These are phyloP conservation scores for Xylaria sp. DNA, from an alignment of 2,329 filamentous ascomycete species.

Conservation along the genomic window DNA sequence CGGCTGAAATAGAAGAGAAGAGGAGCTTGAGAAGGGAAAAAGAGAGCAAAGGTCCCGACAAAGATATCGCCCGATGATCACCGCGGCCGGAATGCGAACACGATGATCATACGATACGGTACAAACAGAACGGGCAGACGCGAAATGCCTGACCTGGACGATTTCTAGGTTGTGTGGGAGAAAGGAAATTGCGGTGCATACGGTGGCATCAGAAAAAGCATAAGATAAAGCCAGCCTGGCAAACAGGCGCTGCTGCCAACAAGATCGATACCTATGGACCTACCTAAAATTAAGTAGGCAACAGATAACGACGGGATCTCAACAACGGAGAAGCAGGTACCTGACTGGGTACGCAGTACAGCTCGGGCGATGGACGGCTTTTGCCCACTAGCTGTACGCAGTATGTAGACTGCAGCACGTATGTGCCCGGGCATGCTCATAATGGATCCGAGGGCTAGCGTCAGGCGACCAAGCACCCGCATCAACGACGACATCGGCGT, in stretches of 20 bases:
- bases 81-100: constrained; percentile 11
- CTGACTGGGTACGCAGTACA: too few relatives aligned
- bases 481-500: too few relatives aligned
- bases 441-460: too few relatives aligned
- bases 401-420: too few relatives aligned
- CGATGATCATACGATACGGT: constrained; percentile 22
- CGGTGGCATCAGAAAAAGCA: neutral
- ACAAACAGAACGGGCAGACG: constrained; percentile 9
- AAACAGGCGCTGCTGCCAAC: too few relatives aligned
- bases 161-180: constrained; percentile 17
- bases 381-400: too few relatives aligned
- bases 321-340: too few relatives aligned
- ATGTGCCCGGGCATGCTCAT: too few relatives aligned
- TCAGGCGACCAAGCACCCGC: too few relatives aligned
- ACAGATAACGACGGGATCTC: too few relatives aligned
- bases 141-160: constrained; percentile 12
- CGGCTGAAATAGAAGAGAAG: constrained; percentile 11
- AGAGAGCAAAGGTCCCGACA: neutral
- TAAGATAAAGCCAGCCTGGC: too few relatives aligned
- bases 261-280: neutral
- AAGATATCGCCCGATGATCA: constrained; percentile 4
- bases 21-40: constrained; percentile 3
- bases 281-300: neutral
- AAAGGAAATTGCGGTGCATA: neutral
- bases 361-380: too few relatives aligned